These are phyloP conservation scores for Candida germanica DNA, from an alignment of 805 yeast species.

Conservation along the genomic window DNA sequence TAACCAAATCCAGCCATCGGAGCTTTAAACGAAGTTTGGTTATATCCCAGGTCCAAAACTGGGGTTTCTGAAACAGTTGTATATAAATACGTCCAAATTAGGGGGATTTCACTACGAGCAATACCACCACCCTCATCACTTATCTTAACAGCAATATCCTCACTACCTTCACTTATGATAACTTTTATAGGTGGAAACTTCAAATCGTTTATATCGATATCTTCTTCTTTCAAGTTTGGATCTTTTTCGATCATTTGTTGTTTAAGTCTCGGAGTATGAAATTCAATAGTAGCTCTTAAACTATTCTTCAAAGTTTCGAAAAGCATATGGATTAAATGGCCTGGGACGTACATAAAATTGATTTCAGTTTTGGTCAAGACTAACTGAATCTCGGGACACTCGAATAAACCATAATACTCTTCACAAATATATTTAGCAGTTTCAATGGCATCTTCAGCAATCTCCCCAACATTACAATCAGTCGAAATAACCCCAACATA, in stretches of 20 bases:
- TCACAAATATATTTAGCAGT: constrained; percentile 89
- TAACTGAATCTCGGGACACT: constrained; percentile 79
- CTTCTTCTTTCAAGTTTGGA: constrained; percentile 36
- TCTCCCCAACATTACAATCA: constrained; percentile 76
- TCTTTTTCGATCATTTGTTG: constrained; percentile 36
- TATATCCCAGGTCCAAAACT: constrained; percentile 53
- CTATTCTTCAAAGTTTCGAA: constrained; percentile 88
- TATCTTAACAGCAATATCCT: constrained; percentile 86
- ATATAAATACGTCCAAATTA: constrained; percentile 88
- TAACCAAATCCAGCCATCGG: constrained; percentile 96
- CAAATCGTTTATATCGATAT: constrained; percentile 55
- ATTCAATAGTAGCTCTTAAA: constrained; percentile 84
- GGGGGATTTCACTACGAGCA: constrained; percentile 76
- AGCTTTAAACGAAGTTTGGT: constrained; percentile 68
- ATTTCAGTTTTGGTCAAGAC: constrained; percentile 71
- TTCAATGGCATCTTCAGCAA: constrained; percentile 85
- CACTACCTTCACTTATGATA: constrained; percentile 83
- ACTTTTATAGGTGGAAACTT: constrained; percentile 81
- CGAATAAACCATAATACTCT: constrained; percentile 82
- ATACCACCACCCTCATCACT: constrained; percentile 96
- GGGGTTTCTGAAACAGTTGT: constrained; percentile 82
- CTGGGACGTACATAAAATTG: constrained; percentile 88
- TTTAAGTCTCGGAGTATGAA: constrained; percentile 53
- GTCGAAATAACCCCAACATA: constrained; percentile 90
- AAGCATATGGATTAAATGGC: constrained; percentile 86